These are phyloP conservation scores for Lojkania enalia DNA, from an alignment of 2,329 filamentous ascomycete genomes.

Conservation along the genomic window DNA sequence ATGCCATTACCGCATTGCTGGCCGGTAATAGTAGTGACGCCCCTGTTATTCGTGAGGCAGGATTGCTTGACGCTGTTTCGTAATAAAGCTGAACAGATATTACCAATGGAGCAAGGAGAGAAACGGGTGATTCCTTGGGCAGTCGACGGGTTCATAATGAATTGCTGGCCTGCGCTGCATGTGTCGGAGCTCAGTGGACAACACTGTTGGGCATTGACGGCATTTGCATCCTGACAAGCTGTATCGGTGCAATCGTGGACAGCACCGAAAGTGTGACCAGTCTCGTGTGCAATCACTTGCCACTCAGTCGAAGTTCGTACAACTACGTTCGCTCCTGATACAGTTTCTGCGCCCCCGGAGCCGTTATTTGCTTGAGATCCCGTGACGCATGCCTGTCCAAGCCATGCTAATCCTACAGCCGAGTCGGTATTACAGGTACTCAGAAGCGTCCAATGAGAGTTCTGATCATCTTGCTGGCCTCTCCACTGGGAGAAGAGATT, in stretches of 20 bases:
- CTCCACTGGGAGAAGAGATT: conserved; percentile 91
- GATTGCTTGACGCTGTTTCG: conserved; percentile 73
- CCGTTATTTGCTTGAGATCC: conserved; percentile 53
- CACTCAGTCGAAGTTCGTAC: conserved; percentile 82
- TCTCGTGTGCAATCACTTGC: conserved; percentile 95
- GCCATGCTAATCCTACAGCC: conserved; percentile 90
- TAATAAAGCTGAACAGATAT: conserved; percentile 85
- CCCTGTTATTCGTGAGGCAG: conserved; percentile 84
- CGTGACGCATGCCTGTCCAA: conserved; percentile 80
- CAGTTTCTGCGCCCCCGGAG: conserved; percentile 64
- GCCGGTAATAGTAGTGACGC: conserved; percentile 78
- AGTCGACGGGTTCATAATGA: conserved; percentile 96
- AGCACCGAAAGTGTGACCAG: conserved; percentile 91
- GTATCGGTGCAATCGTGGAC: conserved; percentile 82
- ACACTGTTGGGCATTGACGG: conserved; percentile 67
- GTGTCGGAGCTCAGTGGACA: conserved; percentile 71
- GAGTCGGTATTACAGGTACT: conserved; percentile 79
- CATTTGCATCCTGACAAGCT: conserved; percentile 67
- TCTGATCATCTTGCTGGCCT: conserved; percentile 72
- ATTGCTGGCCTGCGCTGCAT: conserved; percentile 78
- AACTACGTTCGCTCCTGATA: conserved; percentile 87
- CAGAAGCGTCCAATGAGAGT: conserved; percentile 92
- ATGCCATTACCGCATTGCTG: conserved; percentile 96
- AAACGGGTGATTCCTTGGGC: conserved; percentile 73
- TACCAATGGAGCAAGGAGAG: conserved; percentile 86